Conservation (phyloP, 192 early-diverging fungal genomes). For the Coemansia umbellata region DNA sequence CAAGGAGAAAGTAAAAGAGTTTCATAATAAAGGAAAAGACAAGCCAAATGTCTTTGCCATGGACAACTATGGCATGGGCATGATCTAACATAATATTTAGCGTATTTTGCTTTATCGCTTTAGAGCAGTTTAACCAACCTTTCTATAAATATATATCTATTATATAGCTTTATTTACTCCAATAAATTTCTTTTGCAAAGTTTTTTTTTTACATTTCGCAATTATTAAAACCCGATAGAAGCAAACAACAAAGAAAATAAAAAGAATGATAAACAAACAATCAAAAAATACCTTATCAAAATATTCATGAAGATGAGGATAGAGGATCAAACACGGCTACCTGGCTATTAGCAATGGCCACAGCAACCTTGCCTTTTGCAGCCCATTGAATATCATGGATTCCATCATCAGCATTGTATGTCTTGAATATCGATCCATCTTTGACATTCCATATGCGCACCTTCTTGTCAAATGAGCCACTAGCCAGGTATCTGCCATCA, state of each 20-base stretch:
- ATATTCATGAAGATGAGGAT: not conserved
- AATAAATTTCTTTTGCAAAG: too few species aligned
- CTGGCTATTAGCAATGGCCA: conserved; percentile 32
- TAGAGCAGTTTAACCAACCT: too few species aligned
- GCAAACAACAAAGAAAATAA: conserved; percentile 1
- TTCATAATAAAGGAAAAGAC: too few species aligned
- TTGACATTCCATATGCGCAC: conserved; percentile 69
- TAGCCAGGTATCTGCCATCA: conserved; percentile 68
- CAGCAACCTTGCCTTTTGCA: conserved; percentile 34
- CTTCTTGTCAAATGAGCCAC: conserved; percentile 72
- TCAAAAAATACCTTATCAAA: too few species aligned
- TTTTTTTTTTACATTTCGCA: not conserved
- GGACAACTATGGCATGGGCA: too few species aligned
- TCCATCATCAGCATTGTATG: conserved; percentile 40
- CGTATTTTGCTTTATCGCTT: too few species aligned
- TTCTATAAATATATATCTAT: too few species aligned
- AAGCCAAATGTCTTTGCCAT: too few species aligned
- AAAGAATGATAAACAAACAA: not conserved
- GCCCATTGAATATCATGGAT: conserved; percentile 51
- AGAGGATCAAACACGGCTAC: conserved; percentile 44
- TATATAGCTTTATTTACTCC: too few species aligned
- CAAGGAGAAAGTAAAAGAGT: too few species aligned
- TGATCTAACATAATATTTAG: too few species aligned
- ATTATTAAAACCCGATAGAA: not conserved
- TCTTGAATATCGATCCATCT: conserved; percentile 37